These are phyloP conservation scores for Arthrobotrys sinensis DNA, from an alignment of 2,329 filamentous ascomycete species.

Conservation along the genomic window DNA sequence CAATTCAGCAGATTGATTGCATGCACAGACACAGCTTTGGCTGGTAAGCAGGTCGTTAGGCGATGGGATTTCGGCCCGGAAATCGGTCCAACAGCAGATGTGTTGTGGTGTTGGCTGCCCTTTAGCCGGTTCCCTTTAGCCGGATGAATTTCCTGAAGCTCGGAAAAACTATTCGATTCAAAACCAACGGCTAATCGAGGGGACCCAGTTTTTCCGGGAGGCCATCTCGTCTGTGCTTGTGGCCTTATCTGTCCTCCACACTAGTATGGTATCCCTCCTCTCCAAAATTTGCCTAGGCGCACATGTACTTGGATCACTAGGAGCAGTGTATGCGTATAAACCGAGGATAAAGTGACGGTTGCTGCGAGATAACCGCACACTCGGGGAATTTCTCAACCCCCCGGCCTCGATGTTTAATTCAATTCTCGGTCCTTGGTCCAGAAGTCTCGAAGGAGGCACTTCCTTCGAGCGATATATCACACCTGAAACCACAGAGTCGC, in stretches of 20 bases:
- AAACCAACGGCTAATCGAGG: constrained; percentile 31
- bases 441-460: not conserved
- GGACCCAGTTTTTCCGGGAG: constrained; percentile 48
- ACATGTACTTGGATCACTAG: not conserved
- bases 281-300: not conserved
- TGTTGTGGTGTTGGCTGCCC: constrained; percentile 30
- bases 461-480: constrained; percentile 29
- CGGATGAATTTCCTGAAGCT: constrained; percentile 44
- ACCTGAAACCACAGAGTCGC: constrained; percentile 50
- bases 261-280: not conserved
- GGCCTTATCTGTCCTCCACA: constrained; percentile 18
- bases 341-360: constrained; percentile 14
- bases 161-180: constrained; percentile 41
- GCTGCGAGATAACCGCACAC: constrained; percentile 54
- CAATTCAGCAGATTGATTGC: constrained; percentile 39
- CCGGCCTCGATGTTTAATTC: constrained; percentile 28
- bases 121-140: constrained; percentile 52
- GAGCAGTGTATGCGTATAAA: constrained; percentile 8
- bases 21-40: constrained; percentile 37
- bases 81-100: constrained; percentile 24
- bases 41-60: constrained; percentile 16
- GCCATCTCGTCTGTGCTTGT: constrained; percentile 31
- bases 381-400: constrained; percentile 51
- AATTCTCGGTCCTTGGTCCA: constrained; percentile 16
- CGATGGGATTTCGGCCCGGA: constrained; percentile 58